These are phyloP conservation scores for Tuber calosporum DNA, from an alignment of 495 filamentous ascomycete genomes.

Conservation along the genomic window DNA sequence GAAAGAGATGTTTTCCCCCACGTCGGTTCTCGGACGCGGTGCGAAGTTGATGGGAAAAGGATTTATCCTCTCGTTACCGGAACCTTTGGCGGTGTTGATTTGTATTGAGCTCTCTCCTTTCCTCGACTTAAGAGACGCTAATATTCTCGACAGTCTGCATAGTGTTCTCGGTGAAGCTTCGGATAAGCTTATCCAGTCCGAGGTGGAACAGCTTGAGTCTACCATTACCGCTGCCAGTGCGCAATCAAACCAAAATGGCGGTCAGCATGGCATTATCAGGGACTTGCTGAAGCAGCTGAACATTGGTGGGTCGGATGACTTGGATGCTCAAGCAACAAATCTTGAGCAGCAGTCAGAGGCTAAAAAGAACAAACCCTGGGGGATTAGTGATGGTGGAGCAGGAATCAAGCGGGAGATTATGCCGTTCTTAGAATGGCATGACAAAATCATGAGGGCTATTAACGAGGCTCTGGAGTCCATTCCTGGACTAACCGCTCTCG, in stretches of 20 bases:
- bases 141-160: conserved; percentile 53
- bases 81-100: conserved; percentile 85
- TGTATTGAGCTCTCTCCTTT: conserved; percentile 29
- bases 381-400: conserved; percentile 33
- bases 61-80: conserved; percentile 80
- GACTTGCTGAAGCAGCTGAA: conserved; percentile 70
- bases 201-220: conserved; percentile 72
- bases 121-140: neutral
- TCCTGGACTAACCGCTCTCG: conserved; percentile 66
- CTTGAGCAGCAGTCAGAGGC: conserved; percentile 53
- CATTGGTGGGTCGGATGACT: conserved; percentile 57
- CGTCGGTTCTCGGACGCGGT: conserved; percentile 62
- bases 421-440: conserved; percentile 80
- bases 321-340: conserved; percentile 62
- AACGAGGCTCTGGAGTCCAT: conserved; percentile 69
- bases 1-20: conserved; percentile 76
- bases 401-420: conserved; percentile 67
- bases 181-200: conserved; percentile 80
- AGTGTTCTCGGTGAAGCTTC: conserved; percentile 82
- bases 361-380: conserved; percentile 26
- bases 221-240: conserved; percentile 57
- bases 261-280: conserved; percentile 60
- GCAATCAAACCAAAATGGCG: conserved; percentile 42
- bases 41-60: conserved; percentile 57
- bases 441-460: conserved; percentile 72